phyloP scores from a whole-genome alignment of 208 protist species.

The Acanthamoeba castellanii region DNA sequence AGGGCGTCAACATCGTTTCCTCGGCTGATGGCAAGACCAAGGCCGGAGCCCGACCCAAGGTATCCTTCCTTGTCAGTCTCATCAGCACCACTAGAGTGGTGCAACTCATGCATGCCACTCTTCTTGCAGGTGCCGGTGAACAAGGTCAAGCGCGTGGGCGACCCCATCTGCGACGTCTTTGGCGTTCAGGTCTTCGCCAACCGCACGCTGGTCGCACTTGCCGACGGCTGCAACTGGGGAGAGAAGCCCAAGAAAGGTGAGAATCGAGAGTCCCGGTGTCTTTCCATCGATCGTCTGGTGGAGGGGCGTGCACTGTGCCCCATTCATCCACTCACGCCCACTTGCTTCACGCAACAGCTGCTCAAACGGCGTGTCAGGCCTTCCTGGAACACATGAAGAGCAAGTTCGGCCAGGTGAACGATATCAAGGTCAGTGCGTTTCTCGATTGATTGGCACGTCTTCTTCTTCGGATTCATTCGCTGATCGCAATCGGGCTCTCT shows the following conservation, averaged over 20 bases:
- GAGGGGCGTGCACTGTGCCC: neutral
- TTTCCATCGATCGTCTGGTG: neutral
- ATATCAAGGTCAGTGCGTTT: constrained; percentile 10
- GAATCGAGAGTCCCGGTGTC: neutral
- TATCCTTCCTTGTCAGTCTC: neutral
- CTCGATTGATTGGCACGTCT: neutral
- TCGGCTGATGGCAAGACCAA: constrained; percentile 21
- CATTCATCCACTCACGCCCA: neutral
- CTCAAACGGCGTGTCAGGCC: constrained; percentile 11
- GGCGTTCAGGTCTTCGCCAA: constrained; percentile 79
- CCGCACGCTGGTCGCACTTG: constrained; percentile 73
- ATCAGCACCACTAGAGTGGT: neutral
- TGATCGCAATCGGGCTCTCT: neutral
- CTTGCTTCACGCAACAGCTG: neutral
- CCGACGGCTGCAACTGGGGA: constrained; percentile 85
- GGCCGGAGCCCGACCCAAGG: neutral
- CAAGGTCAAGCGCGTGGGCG: constrained; percentile 74
- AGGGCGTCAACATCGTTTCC: neutral
- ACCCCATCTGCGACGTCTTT: constrained; percentile 82
- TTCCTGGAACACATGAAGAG: constrained; percentile 71
- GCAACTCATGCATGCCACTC: no score
- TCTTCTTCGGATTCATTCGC: neutral
- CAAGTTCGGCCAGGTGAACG: constrained; percentile 35
- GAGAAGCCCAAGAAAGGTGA: constrained; percentile 75
- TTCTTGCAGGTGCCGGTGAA: neutral